Evolutionary conservation across 208 protist genomes (phyloP), one percentile per base, ranked within the genome.

Genomic region (Entamoeba nuttalli): DNA sequence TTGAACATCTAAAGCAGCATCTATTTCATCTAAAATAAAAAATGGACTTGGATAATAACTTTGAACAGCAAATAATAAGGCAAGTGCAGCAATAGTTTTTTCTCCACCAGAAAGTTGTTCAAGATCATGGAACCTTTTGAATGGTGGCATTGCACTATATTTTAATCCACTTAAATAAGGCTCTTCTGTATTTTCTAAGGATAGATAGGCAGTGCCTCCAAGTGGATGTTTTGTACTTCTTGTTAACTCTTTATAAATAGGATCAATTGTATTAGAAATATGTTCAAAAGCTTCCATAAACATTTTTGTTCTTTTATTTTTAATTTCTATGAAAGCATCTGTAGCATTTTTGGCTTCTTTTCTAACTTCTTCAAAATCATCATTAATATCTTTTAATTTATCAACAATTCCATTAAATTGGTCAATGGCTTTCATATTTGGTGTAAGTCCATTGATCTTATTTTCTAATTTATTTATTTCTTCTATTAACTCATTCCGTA

Each of bases 11-110:
- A 99, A 97, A 7, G 99, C 99, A 53, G 99, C 99, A 96, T 99
- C 99, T 7, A 99, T 98, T 97, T 99, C 99, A 96, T 99, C 99
- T 41, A 99, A 96, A 71, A 99, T 98, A 97, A 99, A 99, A 96
- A 99, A 99, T 17, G 99, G 99, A 44, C 98, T 97, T 19, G 99
- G 98, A n/a, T 96, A 71, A 30, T 52, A 98, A 5, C 97, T 97
- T 96, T 99, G 98, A 93, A 99, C 98, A 53, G 99, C 97, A 97
- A 99, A 99, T 9, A 99, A 96, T 9, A 99, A 97, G 51, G 99
- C 99, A 52, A 99, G 97, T 0, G 98, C 99, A 2, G 98, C 98
- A 96, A 99, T 98, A 7, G 99, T 99, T 95, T 99, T 98, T 97
- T 99, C 99, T 17, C 99, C 99, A 95, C 99, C 99, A 50, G 98